These are phyloP conservation scores for Trichoderma endophyticum DNA, from an alignment of 2,329 filamentous ascomycete species.

Conservation along the genomic window DNA sequence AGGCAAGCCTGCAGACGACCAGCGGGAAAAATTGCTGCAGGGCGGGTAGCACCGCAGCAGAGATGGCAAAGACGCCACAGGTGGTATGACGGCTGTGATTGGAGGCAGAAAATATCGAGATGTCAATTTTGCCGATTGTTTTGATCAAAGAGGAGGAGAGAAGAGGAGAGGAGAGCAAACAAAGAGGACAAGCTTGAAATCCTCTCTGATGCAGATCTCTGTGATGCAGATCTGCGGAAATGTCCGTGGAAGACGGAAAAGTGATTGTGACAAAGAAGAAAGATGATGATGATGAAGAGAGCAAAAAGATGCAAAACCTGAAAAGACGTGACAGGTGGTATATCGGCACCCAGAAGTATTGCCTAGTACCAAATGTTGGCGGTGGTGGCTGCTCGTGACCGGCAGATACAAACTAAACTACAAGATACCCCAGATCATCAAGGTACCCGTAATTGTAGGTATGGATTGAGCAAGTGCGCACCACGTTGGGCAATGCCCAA, in stretches of 20 bases:
- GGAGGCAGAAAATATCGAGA: neutral
- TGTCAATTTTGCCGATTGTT: neutral
- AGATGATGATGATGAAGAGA: neutral
- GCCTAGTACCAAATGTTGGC: neutral
- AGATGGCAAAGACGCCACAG: neutral
- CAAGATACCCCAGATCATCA: conserved; percentile 10
- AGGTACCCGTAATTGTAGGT: neutral
- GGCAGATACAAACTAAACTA: neutral
- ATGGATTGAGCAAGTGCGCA: neutral
- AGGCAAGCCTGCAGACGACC: conserved; percentile 9
- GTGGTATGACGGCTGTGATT: neutral
- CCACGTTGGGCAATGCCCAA: neutral
- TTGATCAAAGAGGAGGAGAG: neutral
- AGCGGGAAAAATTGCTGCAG: conserved; percentile 1
- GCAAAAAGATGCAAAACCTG: neutral
- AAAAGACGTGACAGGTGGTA: neutral
- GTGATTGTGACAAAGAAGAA: neutral
- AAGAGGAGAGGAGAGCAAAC: neutral
- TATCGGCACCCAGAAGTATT: conserved; percentile 7
- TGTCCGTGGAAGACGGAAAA: neutral
- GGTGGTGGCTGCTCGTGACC: conserved; percentile 2
- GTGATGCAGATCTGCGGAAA: neutral
- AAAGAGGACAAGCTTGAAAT: neutral
- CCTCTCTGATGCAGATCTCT: neutral
- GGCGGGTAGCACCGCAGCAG: conserved; percentile 6